Conservation (phyloP, 2,329 filamentous ascomycete species). For the Trichoderma pleuroti region DNA sequence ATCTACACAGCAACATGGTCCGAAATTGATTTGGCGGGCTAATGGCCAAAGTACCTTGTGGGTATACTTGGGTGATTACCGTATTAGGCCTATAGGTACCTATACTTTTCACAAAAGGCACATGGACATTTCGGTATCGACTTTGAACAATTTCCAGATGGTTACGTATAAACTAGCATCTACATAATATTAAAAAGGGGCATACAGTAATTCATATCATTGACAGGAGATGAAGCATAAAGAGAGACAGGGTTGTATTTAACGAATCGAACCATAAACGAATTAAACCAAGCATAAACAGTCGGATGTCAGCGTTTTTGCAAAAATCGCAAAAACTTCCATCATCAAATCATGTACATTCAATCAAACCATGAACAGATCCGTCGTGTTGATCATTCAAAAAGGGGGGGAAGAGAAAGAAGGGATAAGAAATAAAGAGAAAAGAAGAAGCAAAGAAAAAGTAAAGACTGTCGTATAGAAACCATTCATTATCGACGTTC, state of each 20-base stretch:
- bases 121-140: not conserved
- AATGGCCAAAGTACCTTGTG: not conserved
- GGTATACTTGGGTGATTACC: not conserved
- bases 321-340: not conserved
- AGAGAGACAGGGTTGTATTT: conserved; percentile 5
- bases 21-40: not conserved
- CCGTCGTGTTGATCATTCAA: conserved; percentile 10
- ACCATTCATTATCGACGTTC: not conserved
- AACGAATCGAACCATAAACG: conserved; percentile 6
- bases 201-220: not conserved
- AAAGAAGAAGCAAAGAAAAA: not conserved
- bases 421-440: not conserved
- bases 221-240: not conserved
- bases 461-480: not conserved
- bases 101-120: not conserved
- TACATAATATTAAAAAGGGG: not conserved
- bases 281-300: conserved; percentile 10
- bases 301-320: not conserved
- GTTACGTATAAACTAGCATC: not conserved
- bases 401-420: not conserved
- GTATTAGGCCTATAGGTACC: not conserved
- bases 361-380: conserved; percentile 6
- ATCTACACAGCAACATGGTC: not conserved
- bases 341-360: conserved; percentile 16
- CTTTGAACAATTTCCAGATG: not conserved